Evolutionary conservation across 768 basidiomycete species (phyloP).

Genomic region (Suillus ampliporus): DNA sequence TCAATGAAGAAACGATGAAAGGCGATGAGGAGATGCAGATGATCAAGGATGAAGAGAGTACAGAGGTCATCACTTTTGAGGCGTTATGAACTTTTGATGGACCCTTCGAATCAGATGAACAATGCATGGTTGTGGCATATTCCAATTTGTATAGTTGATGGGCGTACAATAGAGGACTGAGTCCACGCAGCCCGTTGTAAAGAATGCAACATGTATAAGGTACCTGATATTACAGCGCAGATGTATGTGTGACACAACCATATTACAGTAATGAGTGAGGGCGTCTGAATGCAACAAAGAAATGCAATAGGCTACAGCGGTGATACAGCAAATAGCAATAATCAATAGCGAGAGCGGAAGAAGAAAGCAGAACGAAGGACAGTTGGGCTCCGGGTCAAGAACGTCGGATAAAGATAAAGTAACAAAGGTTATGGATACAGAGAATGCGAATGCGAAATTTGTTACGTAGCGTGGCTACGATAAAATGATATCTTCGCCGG

Average conservation of each 20-base stretch:
- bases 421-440: background rate
- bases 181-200: background rate
- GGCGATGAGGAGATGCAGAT: slow-evolving; percentile 12
- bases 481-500: slow-evolving; percentile 33
- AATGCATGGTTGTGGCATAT: background rate
- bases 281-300: slow-evolving; percentile 20
- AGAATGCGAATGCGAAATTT: background rate
- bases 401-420: slow-evolving; percentile 1
- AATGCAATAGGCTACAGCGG: slow-evolving; percentile 12
- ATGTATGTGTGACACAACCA: background rate
- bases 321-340: slow-evolving; percentile 11
- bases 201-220: background rate
- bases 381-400: slow-evolving; percentile 1
- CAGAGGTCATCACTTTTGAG: background rate
- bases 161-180: no score
- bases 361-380: slow-evolving; percentile 14
- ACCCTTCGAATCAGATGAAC: no score
- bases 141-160: background rate
- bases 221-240: background rate
- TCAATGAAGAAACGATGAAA: slow-evolving; percentile 26
- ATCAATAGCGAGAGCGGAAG: slow-evolving; percentile 12
- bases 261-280: background rate
- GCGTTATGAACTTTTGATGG: background rate
- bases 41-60: background rate
- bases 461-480: background rate